Conservation (phyloP, 2,329 filamentous ascomycete genomes). For the Shiraia sp. region DNA sequence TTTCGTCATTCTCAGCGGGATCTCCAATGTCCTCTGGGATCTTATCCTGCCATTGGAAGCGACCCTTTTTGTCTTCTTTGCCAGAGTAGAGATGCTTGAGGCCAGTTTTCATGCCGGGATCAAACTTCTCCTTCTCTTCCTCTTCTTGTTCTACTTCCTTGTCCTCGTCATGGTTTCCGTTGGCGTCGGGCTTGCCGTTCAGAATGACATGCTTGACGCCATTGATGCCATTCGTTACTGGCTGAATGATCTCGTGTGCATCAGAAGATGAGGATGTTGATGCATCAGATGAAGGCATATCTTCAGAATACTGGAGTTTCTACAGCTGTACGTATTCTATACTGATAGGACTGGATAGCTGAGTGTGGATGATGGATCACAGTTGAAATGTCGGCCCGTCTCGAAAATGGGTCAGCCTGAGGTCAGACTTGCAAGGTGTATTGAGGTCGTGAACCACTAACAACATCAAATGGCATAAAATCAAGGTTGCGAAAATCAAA, state of each 20-base stretch:
- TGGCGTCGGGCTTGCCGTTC: constrained; percentile 4
- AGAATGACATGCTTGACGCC: constrained; percentile 5
- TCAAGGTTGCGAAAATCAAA: no score
- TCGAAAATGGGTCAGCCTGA: no score
- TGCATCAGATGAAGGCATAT: no score
- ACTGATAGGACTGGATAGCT: no score
- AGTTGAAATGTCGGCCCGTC: no score
- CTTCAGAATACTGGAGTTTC: no score
- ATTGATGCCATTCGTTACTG: constrained; percentile 1
- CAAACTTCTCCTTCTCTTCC: constrained; percentile 13
- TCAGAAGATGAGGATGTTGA: not conserved
- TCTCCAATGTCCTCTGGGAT: constrained; percentile 39
- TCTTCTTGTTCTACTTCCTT: constrained; percentile 2
- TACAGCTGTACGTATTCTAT: no score
- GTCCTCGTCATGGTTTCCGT: constrained; percentile 9
- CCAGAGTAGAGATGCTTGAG: constrained; percentile 55
- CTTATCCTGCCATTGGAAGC: constrained; percentile 40
- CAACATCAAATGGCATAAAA: no score
- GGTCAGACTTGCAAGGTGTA: no score
- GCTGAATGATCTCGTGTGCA: not conserved
- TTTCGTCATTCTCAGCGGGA: constrained; percentile 62
- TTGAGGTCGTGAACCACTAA: no score
- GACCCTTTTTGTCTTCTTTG: constrained; percentile 46
- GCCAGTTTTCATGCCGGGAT: constrained; percentile 46
- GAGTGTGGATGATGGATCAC: no score